Evolutionary conservation across 306 rosid genomes (phyloP).

Genomic region (Sesbania bispinosa): DNA sequence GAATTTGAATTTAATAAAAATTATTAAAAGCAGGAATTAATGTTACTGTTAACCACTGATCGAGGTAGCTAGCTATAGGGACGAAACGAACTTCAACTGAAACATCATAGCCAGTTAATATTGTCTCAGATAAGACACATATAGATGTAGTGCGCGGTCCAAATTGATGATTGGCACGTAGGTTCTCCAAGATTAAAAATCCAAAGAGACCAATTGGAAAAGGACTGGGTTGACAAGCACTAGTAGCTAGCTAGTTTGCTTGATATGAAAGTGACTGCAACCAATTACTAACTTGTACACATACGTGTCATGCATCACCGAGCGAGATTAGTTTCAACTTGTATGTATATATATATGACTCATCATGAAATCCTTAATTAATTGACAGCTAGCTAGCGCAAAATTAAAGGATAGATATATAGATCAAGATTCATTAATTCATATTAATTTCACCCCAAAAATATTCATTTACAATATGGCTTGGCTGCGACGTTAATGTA

Average conservation of each 20-base stretch:
- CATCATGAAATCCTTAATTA: neutral
- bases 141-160: constrained; percentile 27
- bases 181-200: constrained; percentile 6
- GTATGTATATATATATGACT: neutral
- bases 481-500: neutral
- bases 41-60: neutral
- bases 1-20: no score
- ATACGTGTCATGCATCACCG: constrained; percentile 25
- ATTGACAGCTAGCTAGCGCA: no score
- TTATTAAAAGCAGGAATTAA: no score
- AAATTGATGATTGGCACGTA: constrained; percentile 34
- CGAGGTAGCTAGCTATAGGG: constrained; percentile 16
- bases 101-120: constrained; percentile 37
- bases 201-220: constrained; percentile 32
- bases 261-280: constrained; percentile 30
- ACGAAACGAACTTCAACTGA: constrained; percentile 32
- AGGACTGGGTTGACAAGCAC: constrained; percentile 29
- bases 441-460: constrained; percentile 25
- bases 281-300: constrained; percentile 17
- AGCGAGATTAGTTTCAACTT: neutral
- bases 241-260: constrained; percentile 27
- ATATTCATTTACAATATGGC: constrained; percentile 38
- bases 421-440: neutral
- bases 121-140: constrained; percentile 40
- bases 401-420: neutral